Percentiles rank a stretch among this genome's conserved stretches.
phyloP scores from a whole-genome alignment of 495 filamentous ascomycete species.

The Penicillium diatomitis region DNA sequence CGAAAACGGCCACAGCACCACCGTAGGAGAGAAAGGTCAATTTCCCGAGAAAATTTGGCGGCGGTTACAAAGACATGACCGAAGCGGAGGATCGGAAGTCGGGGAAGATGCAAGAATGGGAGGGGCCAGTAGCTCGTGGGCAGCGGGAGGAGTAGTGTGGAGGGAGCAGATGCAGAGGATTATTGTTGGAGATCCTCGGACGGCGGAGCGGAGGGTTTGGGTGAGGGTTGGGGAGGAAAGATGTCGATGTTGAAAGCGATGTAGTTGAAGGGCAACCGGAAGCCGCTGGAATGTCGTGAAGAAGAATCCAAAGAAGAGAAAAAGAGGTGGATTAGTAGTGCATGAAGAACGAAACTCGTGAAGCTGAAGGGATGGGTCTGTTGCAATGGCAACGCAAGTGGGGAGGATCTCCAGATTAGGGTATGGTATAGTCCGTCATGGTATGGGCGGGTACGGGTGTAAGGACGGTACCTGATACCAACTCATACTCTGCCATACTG shows the following conservation, averaged over 20 bases:
- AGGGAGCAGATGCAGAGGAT: slow-evolving; percentile 5
- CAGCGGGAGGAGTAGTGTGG: slow-evolving; percentile 3
- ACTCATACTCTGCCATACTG: neutral
- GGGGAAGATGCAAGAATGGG: slow-evolving; percentile 12
- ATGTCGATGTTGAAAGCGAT: too few relatives aligned
- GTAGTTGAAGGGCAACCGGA: slow-evolving; percentile 1
- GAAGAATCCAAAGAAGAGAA: slow-evolving; percentile 10
- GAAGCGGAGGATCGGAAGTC: slow-evolving; percentile 6
- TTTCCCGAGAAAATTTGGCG: slow-evolving; percentile 4
- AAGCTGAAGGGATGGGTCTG: slow-evolving; percentile 45
- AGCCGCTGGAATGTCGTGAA: slow-evolving; percentile 7
- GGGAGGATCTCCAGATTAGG: slow-evolving; percentile 38
- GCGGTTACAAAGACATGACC: slow-evolving; percentile 12
- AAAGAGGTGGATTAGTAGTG: slow-evolving; percentile 22
- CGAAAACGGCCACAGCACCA: slow-evolving; percentile 9
- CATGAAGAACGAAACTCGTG: slow-evolving; percentile 33
- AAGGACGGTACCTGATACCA: neutral
- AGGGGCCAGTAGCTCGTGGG: slow-evolving; percentile 20
- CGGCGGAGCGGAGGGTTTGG: neutral
- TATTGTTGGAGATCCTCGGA: neutral
- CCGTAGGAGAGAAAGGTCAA: neutral
- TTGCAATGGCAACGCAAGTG: slow-evolving; percentile 46
- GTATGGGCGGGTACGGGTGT: neutral
- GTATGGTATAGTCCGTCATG: slow-evolving; percentile 9
- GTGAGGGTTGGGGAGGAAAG: slow-evolving; percentile 4